phyloP scores from a whole-genome alignment of 2,329 filamentous ascomycete species.

The Cercospora sp. region DNA sequence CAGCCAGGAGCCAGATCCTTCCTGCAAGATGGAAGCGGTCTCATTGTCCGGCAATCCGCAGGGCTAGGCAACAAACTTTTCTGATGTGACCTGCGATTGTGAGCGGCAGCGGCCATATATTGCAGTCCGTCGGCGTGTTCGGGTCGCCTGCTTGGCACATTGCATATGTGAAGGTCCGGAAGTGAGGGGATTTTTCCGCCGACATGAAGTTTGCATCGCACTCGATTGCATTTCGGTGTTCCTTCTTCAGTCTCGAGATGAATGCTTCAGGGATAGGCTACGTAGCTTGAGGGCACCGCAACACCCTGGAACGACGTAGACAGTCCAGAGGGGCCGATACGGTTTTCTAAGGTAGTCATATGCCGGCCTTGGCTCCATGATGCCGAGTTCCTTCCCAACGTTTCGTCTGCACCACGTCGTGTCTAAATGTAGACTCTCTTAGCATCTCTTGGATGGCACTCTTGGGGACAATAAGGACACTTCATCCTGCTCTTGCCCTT shows the following conservation, averaged over 20 bases:
- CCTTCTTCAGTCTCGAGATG: background rate
- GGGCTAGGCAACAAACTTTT: background rate
- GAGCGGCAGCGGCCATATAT: background rate
- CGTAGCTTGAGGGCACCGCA: background rate
- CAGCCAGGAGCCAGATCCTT: background rate
- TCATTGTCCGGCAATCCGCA: background rate
- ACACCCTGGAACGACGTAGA: background rate
- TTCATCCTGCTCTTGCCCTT: constrained; percentile 78
- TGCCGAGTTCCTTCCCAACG: background rate
- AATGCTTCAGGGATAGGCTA: background rate
- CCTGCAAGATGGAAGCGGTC: background rate
- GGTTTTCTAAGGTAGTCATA: background rate
- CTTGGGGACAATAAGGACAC: constrained; percentile 90
- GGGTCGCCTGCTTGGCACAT: background rate
- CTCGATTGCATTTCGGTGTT: background rate
- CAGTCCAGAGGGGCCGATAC: background rate
- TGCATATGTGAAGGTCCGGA: background rate
- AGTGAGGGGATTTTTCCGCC: background rate
- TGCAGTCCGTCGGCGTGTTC: background rate
- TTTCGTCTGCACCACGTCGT: background rate
- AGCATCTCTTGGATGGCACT: constrained; percentile 76
- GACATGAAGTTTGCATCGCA: background rate
- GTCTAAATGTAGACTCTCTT: constrained; percentile 57
- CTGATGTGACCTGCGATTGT: background rate
- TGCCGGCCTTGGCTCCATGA: background rate